Conservation (phyloP, 164 flowering plant genomes). For the Berberis thunbergii region DNA sequence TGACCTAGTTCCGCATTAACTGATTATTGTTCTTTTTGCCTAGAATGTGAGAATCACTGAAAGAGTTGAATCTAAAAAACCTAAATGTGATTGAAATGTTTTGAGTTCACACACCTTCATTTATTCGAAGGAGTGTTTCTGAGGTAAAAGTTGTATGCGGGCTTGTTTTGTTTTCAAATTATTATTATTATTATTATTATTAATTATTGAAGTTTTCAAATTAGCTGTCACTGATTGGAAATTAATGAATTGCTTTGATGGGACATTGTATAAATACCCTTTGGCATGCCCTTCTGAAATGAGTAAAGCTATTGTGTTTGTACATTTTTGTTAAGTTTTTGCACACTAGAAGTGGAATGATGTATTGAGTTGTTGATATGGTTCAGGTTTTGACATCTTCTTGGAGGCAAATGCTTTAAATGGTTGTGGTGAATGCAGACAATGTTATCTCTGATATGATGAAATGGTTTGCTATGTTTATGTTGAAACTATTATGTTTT, state of each 20-base stretch:
- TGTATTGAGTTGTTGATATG: slow-evolving; percentile 54
- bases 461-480: slow-evolving; percentile 47
- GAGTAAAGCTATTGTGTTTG: too few relatives aligned
- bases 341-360: slow-evolving; percentile 17
- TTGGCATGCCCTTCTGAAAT: too few relatives aligned
- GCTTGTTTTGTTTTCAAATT: neutral
- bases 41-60: too few relatives aligned
- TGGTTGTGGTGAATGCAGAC: slow-evolving; percentile 59
- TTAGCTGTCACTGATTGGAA: neutral
- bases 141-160: too few relatives aligned
- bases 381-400: slow-evolving; percentile 86
- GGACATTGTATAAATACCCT: too few relatives aligned
- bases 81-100: too few relatives aligned
- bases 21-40: too few relatives aligned
- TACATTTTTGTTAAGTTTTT: neutral
- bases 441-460: slow-evolving; percentile 52
- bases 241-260: too few relatives aligned
- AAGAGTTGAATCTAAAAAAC: too few relatives aligned
- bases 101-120: too few relatives aligned
- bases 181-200: slow-evolving; percentile 8
- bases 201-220: neutral
- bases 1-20: too few relatives aligned
- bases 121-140: too few relatives aligned
- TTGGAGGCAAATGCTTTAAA: slow-evolving; percentile 67
- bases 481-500: slow-evolving; percentile 29